Percentiles rank a stretch among this genome's conserved stretches.
phyloP scores from a whole-genome alignment of 2,329 filamentous ascomycete species.

The Neopestalotiopsis sp. region DNA sequence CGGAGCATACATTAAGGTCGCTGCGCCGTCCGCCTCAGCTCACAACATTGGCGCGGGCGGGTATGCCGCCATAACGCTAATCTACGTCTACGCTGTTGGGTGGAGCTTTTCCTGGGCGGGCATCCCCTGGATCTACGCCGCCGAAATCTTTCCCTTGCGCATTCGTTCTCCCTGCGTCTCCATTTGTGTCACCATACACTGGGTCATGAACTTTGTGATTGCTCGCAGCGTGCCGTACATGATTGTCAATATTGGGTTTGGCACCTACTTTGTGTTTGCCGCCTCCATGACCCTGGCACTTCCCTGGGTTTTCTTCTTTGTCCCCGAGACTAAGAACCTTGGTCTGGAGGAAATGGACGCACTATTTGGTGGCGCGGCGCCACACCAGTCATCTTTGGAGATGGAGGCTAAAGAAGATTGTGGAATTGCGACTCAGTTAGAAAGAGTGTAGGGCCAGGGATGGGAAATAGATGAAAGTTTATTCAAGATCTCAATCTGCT shows the following conservation, averaged over 20 bases:
- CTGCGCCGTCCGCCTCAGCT: slow-evolving; percentile 16
- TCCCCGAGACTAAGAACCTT: slow-evolving; percentile 51
- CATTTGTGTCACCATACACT: slow-evolving; percentile 32
- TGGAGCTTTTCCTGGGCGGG: slow-evolving; percentile 33
- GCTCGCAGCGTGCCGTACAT: slow-evolving; percentile 34
- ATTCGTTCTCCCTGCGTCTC: slow-evolving; percentile 31
- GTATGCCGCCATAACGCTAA: slow-evolving; percentile 27
- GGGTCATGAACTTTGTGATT: slow-evolving; percentile 34
- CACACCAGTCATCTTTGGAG: too few species aligned
- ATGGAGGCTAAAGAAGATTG: too few species aligned
- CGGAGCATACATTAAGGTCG: slow-evolving; percentile 28
- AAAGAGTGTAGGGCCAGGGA: too few species aligned
- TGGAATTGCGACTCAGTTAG: too few species aligned
- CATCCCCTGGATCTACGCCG: slow-evolving; percentile 33
- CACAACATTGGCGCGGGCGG: slow-evolving; percentile 20
- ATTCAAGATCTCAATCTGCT: too few species aligned
- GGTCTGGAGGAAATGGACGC: slow-evolving; percentile 48
- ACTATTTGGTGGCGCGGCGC: background rate
- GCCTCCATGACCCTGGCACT: slow-evolving; percentile 42
- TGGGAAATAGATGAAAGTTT: too few species aligned
- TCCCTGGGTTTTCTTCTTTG: slow-evolving; percentile 46
- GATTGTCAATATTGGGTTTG: slow-evolving; percentile 39
- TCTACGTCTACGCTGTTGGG: slow-evolving; percentile 30
- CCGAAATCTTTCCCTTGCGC: slow-evolving; percentile 32
- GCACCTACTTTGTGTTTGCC: slow-evolving; percentile 53